phyloP scores from a whole-genome alignment of 352 stramenopile genomes.

The Pythium monospermum region DNA sequence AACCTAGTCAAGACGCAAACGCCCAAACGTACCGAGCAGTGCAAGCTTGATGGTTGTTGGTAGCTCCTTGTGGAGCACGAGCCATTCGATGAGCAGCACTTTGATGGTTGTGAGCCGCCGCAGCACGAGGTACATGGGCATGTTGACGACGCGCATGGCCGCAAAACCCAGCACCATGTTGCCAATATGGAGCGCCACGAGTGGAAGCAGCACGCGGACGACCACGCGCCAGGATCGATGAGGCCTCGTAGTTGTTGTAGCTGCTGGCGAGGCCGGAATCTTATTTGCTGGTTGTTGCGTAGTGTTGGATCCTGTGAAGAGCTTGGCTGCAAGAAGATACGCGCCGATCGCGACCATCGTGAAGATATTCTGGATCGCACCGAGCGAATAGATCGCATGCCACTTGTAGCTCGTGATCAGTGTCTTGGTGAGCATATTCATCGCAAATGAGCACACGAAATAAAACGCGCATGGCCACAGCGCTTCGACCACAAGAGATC shows the following conservation, averaged over 20 bases:
- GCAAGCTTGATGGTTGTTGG: slow-evolving; percentile 46
- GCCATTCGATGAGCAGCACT: slow-evolving; percentile 72
- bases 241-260: too few species aligned
- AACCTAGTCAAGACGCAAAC: too few species aligned
- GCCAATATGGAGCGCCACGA: slow-evolving; percentile 45
- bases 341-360: slow-evolving; percentile 37
- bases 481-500: slow-evolving; percentile 15
- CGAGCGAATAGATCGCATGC: slow-evolving; percentile 54
- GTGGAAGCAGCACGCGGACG: slow-evolving; percentile 38
- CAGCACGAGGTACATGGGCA: slow-evolving; percentile 71
- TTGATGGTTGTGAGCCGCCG: slow-evolving; percentile 68
- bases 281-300: too few species aligned
- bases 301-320: too few species aligned
- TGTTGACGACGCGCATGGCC: slow-evolving; percentile 61
- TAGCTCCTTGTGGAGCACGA: slow-evolving; percentile 62
- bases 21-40: slow-evolving; percentile 55
- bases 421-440: slow-evolving; percentile 78
- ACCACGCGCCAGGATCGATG: slow-evolving; percentile 11
- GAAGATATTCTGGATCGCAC: slow-evolving; percentile 58
- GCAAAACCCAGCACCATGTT: slow-evolving; percentile 69
- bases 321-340: slow-evolving; percentile 24
- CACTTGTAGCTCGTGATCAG: slow-evolving; percentile 60
- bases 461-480: slow-evolving; percentile 67
- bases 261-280: too few species aligned
- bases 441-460: slow-evolving; percentile 57